Base-by-base conservation (phyloP, 1,284 basidiomycete species). In the Pseudozyma flocculosa region DNA sequence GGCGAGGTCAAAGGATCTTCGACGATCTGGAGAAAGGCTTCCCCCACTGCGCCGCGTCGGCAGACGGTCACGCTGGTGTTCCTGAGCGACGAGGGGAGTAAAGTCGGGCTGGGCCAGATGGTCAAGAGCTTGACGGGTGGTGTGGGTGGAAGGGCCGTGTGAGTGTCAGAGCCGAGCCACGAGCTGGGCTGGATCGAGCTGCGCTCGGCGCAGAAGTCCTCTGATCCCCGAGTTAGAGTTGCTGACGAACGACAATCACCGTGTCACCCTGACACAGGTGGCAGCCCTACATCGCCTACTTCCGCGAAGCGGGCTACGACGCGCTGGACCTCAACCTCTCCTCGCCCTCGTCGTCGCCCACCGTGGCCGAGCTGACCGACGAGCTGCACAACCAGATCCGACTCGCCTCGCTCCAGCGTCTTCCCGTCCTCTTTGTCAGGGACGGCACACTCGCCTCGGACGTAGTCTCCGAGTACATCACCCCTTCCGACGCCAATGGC, bases 271-370 rank as follows among this genome's bases (percentile, higher is more conserved):
- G n/a, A n/a, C n/a, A n/a, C n/a, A 50, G 54, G 24, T 67, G 64
- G 64, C 56, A 53, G 24, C 47, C 53, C 4, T 67, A 60, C 60
- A 63, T 67, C 34, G 60, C 50, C 8, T 67, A 67, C 30, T 67
- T 67, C 26, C 22, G 61, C 2, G 64, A 67, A 46, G 61, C 60
- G 0, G 64, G 64, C 1, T 63, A 63, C 48, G 55, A 67, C 26
- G 62, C 59, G 48, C 24, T 67, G 13, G 55, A 63, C 24, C 59
- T 63, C 60, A 58, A 67, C 49, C 47, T 67, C 22, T 50, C 48
- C 10, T 39, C 62, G 1, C 47, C 63, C 22, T 50, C 48, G 13
- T 38, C 62, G 2, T 42, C 43, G 4, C 18, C 3, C 18, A 49
- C 37, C 7, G 54, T 52, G 0, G 23, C 19, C 11, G 26, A 15